These are phyloP conservation scores for Melaleuca alternifolia DNA, from an alignment of 345 rosid genomes.

Conservation along the genomic window DNA sequence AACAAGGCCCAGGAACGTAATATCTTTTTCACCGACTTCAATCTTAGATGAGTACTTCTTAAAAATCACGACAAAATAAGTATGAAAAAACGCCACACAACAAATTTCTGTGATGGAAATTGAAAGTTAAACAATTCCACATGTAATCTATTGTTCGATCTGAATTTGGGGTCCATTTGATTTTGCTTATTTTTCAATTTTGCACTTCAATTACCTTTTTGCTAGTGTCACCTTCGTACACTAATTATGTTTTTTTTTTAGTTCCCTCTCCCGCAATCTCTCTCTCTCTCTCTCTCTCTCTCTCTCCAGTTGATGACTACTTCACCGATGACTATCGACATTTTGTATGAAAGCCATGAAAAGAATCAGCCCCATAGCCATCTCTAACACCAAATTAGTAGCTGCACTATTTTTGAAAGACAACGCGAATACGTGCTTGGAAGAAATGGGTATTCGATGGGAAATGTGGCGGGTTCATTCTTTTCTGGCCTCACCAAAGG, in stretches of 20 bases:
- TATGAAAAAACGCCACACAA: neutral
- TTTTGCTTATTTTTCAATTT: neutral
- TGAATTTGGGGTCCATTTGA: neutral
- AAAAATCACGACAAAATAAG: neutral
- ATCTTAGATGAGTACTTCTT: neutral
- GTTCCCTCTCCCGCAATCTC: neutral
- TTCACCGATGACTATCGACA: neutral
- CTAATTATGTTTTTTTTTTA: neutral
- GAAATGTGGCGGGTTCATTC: constrained; percentile 23
- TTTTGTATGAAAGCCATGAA: neutral
- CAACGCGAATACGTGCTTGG: neutral
- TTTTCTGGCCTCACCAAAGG: constrained; percentile 23
- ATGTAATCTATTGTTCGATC: neutral
- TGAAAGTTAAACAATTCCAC: neutral
- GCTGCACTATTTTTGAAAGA: neutral
- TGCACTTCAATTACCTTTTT: neutral
- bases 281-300: neutral
- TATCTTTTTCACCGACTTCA: neutral
- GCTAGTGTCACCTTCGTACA: neutral
- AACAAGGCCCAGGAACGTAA: neutral
- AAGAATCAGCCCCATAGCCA: neutral
- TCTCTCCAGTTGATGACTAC: neutral
- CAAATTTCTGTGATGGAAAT: neutral
- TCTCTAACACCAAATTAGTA: neutral
- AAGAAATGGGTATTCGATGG: constrained; percentile 10